Evolutionary conservation across 2,329 filamentous ascomycete species (phyloP), one percentile per base, ranked within the genome.

Genomic region (Tolypocladium pustulatum): DNA sequence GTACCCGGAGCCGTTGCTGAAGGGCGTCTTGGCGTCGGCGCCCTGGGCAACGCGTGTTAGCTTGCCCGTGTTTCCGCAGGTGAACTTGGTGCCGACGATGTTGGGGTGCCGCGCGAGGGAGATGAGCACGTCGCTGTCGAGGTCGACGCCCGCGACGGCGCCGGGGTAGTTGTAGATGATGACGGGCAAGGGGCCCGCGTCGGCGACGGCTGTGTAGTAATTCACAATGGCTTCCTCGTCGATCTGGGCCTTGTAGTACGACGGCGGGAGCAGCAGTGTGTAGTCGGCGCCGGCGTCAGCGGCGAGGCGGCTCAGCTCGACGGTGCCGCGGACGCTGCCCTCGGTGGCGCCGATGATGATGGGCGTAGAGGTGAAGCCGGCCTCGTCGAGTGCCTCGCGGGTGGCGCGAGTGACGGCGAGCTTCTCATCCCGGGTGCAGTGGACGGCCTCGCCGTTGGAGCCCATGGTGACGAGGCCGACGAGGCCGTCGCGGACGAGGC

Each of bases 121-220:
- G 76, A 94, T 90, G 67, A 96, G 82, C 60, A 93, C 81, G 71
- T 96, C 91, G 60, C 88, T 92, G 78, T 94, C 90, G 83, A 96
- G 88, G 72, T 96, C 91, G 68, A 95, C 88, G 56, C 91, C 91
- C 7, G 89, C 82, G 7, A 94, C 91, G 55, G 90, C 91, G 56
- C 90, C 90, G 0, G 91, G 91, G 76, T 94, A 96, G 78, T 95
- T 96, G 82, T 96, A 96, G 54, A 96, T 77, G 63, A 95, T 82
- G 58, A 96, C 72, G n/a, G 90, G 89, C 10, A 94, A 75, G 6
- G 89, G 87, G 56, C 86, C 89, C 43, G 73, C 79, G 71, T 93
- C 88, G 54, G 91, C 91, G 6, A 96, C 89, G 58, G 81, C 80
- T 58, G 78, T 82, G 76, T 87, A 92, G 77, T 88, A 92, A 65